Percentiles rank a stretch among this genome's conserved stretches.
Conservation (phyloP, 1,284 basidiomycete genomes). For the Boletus calvinii region DNA sequence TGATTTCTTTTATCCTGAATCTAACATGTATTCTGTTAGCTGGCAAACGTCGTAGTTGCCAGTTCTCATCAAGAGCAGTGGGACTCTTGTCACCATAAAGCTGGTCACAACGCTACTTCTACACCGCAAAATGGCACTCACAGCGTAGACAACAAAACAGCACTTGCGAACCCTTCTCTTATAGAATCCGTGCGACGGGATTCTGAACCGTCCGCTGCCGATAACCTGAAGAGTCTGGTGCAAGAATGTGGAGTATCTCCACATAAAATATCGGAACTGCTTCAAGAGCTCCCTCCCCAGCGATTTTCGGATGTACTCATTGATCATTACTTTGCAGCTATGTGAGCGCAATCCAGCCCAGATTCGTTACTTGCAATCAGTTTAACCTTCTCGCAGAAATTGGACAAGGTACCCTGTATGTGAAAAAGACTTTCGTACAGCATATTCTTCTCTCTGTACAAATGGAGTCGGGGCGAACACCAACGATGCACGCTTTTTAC, state of each 20-base stretch:
- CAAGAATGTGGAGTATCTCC: constrained; percentile 89
- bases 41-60: constrained; percentile 58
- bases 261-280: constrained; percentile 84
- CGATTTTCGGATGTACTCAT: constrained; percentile 71
- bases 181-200: constrained; percentile 51
- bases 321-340: constrained; percentile 73
- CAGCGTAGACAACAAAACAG: constrained; percentile 26
- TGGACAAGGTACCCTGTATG: constrained; percentile 94
- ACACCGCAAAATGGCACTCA: constrained; percentile 28
- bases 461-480: constrained; percentile 74
- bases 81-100: constrained; percentile 23
- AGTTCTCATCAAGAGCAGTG: constrained; percentile 31
- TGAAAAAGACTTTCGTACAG: constrained; percentile 78
- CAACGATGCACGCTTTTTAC: constrained; percentile 83
- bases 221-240: constrained; percentile 78
- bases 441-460: constrained; percentile 78
- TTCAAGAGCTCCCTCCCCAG: constrained; percentile 82
- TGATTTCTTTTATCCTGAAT: constrained; percentile 8
- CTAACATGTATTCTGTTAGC: constrained; percentile 37
- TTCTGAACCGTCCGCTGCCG: constrained; percentile 67
- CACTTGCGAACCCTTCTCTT: constrained; percentile 31
- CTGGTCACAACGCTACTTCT: constrained; percentile 6
- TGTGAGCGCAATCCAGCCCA: constrained; percentile 47
- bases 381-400: constrained; percentile 55
- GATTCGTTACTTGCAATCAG: constrained; percentile 1